Conservation (phyloP, 2,329 filamentous ascomycete species). For the Neofusicoccum sp. region DNA sequence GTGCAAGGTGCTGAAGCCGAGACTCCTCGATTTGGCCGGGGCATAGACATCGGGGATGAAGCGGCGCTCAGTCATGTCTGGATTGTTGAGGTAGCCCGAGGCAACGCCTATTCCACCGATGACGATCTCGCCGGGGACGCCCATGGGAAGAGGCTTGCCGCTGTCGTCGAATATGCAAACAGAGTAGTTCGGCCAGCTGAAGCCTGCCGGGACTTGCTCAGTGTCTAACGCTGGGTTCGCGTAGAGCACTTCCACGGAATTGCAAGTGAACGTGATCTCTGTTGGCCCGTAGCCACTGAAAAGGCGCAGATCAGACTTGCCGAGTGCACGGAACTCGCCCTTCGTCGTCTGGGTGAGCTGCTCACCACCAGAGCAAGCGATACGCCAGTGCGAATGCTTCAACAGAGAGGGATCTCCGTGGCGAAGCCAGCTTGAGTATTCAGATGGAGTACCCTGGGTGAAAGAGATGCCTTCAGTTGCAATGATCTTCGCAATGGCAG, state of each 20-base stretch:
- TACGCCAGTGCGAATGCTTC: not conserved
- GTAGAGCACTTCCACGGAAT: not conserved
- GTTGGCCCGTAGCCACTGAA: not conserved
- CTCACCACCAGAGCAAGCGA: not conserved
- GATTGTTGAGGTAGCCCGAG: constrained; percentile 71
- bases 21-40: not conserved
- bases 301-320: not conserved
- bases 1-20: constrained; percentile 60
- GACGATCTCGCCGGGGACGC: constrained; percentile 63
- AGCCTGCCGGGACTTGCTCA: not conserved
- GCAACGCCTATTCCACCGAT: constrained; percentile 75
- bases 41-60: not conserved
- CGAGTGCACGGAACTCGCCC: too few species aligned
- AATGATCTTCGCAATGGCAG: not conserved
- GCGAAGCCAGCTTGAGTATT: not conserved
- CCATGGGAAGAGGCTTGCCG: constrained; percentile 13
- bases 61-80: constrained; percentile 41
- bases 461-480: not conserved
- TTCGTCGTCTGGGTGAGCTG: too few species aligned
- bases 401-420: not conserved
- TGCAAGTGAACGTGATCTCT: not conserved
- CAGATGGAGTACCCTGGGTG: not conserved
- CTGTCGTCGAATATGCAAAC: constrained; percentile 21
- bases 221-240: not conserved
- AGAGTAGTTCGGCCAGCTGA: not conserved